Base-by-base conservation (phyloP, 1,139 yeast species). In the Debaryomyces subglobosus region DNA sequence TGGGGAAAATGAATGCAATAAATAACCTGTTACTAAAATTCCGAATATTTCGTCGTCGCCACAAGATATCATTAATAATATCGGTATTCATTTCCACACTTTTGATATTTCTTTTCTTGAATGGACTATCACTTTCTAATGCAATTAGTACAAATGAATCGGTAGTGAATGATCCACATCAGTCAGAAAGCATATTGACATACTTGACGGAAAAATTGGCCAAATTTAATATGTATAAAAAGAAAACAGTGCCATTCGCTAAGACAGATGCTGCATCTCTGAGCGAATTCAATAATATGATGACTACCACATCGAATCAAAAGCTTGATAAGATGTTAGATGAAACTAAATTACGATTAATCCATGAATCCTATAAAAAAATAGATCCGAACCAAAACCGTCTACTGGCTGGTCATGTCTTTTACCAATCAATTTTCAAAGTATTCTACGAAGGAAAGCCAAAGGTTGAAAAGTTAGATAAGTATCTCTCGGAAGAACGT, bases 381-480 rank as follows among this genome's bases (percentile, higher is more conserved):
- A 16, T 44, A 15, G 60, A 57, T 36, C 57, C 55, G 3, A 44
- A 52, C n/a, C 44, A 53, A 40, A 46, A 46, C 7, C 47, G 53
- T 18, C 51, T 59, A 47, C 48, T 59, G 38, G 46, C 55, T 32
- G 72, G 72, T 15, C 67, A 67, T 50, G 55, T 56, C 20, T 78
- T 72, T 54, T 72, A 66, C 53, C 63, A 64, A 27, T 49, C 53
- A 3, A 69, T 78, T 7, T 77, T 79, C 53, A 62, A 65, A 6
- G 63, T 66, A 3, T 57, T 78, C 46, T 61, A 69, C 46, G 57
- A 65, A 9, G 78, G 77, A 6, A 67, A 67, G 52, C 83, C 83
- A 2, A 51, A 57, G 10, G 59, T 71, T 3, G 58, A 61, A 1
- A 58, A 61, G 33, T 58, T 79, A 39, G 65, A 67, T 30, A 65